Conservation (phyloP, 495 filamentous ascomycete genomes). For the Lineolata rhizophorae region DNA sequence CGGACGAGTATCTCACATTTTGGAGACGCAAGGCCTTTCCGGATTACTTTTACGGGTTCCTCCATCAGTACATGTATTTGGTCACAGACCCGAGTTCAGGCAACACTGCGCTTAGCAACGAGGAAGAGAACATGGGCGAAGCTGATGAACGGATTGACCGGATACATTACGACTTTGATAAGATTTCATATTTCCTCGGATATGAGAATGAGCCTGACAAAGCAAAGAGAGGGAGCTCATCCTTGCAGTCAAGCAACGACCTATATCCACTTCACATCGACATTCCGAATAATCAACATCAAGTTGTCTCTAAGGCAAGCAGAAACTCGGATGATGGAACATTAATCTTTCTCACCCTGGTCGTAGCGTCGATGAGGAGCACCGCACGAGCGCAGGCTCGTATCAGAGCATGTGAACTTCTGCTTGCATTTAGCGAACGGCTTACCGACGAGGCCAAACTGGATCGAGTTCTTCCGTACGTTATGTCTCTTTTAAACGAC, state of each 20-base stretch:
- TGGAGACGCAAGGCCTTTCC: conserved; percentile 86
- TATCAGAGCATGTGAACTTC: conserved; percentile 75
- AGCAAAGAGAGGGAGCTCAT: no score
- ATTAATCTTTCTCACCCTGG: conserved; percentile 70
- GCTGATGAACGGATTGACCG: conserved; percentile 85
- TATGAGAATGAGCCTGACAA: conserved; percentile 24
- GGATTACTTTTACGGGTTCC: conserved; percentile 86
- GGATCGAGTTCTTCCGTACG: conserved; percentile 78
- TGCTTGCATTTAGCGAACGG: conserved; percentile 79
- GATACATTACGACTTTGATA: conserved; percentile 88
- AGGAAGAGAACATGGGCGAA: conserved; percentile 47
- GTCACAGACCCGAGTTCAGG: conserved; percentile 87
- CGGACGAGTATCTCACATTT: conserved; percentile 83
- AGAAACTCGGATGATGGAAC: conserved; percentile 61
- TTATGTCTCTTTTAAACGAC: conserved; percentile 64
- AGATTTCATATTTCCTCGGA: conserved; percentile 83
- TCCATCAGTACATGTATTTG: conserved; percentile 91
- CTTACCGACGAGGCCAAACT: conserved; percentile 92
- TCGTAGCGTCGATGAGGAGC: conserved; percentile 72
- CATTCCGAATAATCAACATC: conserved; percentile 63
- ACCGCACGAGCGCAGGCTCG: conserved; percentile 72
- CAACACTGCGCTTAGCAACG: conserved; percentile 36
- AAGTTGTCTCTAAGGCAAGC: conserved; percentile 20
- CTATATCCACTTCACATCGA: conserved; percentile 65
- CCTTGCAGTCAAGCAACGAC: conserved; percentile 2